phyloP scores from a whole-genome alignment of 78 protist species.

The Acrasis kona region DNA sequence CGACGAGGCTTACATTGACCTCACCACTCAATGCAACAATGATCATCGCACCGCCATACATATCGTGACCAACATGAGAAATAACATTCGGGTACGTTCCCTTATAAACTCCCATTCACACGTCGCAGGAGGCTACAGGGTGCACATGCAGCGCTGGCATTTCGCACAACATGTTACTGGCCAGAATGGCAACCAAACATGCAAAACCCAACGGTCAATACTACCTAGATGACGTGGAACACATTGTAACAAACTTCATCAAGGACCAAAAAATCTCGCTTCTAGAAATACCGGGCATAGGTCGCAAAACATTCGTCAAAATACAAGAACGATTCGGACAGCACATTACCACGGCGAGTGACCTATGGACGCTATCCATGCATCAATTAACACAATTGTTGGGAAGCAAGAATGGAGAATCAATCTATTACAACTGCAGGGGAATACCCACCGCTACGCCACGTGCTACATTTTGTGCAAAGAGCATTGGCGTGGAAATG shows the following conservation, averaged over 20 bases:
- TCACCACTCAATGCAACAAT: neutral
- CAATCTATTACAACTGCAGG: neutral
- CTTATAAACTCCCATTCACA: no score
- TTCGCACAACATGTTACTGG: constrained; percentile 13
- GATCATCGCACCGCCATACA: neutral
- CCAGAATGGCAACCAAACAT: neutral
- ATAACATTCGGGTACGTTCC: neutral
- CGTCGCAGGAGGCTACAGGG: no score
- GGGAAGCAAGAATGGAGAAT: neutral
- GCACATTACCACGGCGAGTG: no score
- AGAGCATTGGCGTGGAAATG: constrained; percentile 3
- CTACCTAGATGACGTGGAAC: neutral
- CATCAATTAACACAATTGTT: neutral
- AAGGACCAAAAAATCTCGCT: neutral
- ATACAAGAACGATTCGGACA: no score
- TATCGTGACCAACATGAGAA: neutral
- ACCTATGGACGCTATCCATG: neutral
- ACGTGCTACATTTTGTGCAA: neutral
- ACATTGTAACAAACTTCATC: no score
- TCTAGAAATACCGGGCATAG: constrained; percentile 29
- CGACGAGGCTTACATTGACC: constrained; percentile 29
- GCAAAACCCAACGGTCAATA: constrained; percentile 22
- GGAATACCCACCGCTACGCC: neutral
- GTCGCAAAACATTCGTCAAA: neutral
- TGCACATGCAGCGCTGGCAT: constrained; percentile 6